These are phyloP conservation scores for Rhizopogon hawkerae DNA, from an alignment of 1,284 basidiomycete species.

Conservation along the genomic window DNA sequence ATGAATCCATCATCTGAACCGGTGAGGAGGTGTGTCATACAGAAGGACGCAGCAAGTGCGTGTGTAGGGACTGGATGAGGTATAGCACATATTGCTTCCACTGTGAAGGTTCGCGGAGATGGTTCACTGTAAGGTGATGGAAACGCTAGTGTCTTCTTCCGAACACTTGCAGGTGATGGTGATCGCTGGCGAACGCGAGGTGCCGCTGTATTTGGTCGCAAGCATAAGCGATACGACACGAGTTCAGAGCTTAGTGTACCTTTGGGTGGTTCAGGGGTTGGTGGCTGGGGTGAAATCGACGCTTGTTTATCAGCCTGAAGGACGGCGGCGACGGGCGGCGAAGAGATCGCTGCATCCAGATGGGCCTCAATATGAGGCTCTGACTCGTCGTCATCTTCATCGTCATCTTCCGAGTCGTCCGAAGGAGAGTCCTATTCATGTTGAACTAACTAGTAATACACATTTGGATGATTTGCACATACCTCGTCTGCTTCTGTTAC, in stretches of 20 bases:
- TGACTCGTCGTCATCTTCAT: constrained; percentile 44
- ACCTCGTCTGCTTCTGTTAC: constrained; percentile 61
- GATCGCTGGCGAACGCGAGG: constrained; percentile 41
- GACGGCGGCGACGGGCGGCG: constrained; percentile 18
- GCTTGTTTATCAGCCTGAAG: constrained; percentile 11
- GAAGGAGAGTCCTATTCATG: constrained; percentile 36
- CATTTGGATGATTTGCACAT: constrained; percentile 18
- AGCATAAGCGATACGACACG: constrained; percentile 12
- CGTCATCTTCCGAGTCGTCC: constrained; percentile 52
- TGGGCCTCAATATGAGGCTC: constrained; percentile 27
- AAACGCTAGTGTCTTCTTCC: constrained; percentile 35
- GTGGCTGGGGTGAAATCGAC: constrained; percentile 18
- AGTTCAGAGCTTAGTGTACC: constrained; percentile 13
- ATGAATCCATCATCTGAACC: constrained; percentile 93
- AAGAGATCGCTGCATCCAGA: constrained; percentile 17
- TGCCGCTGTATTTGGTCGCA: constrained; percentile 14
- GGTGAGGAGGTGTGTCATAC: constrained; percentile 83
- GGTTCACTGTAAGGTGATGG: constrained; percentile 17
- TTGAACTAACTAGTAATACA: constrained; percentile 5
- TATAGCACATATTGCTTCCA: constrained; percentile 91
- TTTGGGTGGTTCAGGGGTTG: constrained; percentile 23
- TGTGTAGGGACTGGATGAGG: constrained; percentile 86
- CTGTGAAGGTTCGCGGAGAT: constrained; percentile 59
- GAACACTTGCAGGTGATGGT: constrained; percentile 54
- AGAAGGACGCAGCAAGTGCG: constrained; percentile 76